A percentile compares a stretch with the other conserved stretches of the same genome.
phyloP scores from a whole-genome alignment of 768 basidiomycete genomes.

The Trametes punicea region DNA sequence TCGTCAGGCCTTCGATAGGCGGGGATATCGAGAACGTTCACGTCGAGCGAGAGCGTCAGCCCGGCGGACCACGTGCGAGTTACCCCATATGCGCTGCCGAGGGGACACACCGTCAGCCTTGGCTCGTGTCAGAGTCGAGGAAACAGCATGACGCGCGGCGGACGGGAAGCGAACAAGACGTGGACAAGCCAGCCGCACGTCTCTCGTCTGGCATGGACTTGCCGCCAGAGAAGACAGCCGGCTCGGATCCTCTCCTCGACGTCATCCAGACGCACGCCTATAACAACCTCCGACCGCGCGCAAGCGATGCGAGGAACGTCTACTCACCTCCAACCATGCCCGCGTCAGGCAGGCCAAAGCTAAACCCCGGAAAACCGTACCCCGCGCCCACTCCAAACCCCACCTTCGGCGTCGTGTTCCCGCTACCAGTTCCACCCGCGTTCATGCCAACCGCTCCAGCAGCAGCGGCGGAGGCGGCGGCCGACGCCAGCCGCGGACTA shows the following conservation, averaged over 20 bases:
- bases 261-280: background rate
- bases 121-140: background rate
- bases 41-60: background rate
- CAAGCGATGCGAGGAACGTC: background rate
- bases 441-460: background rate
- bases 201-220: too few relatives aligned
- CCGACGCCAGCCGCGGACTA: background rate
- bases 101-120: slow-evolving; percentile 3
- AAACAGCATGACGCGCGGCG: background rate
- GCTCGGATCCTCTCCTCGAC: slow-evolving; percentile 10
- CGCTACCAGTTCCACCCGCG: slow-evolving; percentile 10
- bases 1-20: background rate
- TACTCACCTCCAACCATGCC: slow-evolving; percentile 31
- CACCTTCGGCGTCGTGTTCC: slow-evolving; percentile 16
- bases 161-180: slow-evolving; percentile 3
- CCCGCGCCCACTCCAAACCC: slow-evolving; percentile 18
- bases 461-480: background rate
- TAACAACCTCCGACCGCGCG: background rate
- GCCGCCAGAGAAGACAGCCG: background rate
- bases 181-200: background rate
- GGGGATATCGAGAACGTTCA: background rate
- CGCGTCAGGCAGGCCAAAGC: slow-evolving; percentile 24
- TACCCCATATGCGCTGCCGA: slow-evolving; percentile 18
- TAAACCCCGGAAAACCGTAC: slow-evolving; percentile 29
- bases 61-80: background rate